Conservation (phyloP, 1,284 basidiomycete genomes). For the Ganoderma sinense region DNA sequence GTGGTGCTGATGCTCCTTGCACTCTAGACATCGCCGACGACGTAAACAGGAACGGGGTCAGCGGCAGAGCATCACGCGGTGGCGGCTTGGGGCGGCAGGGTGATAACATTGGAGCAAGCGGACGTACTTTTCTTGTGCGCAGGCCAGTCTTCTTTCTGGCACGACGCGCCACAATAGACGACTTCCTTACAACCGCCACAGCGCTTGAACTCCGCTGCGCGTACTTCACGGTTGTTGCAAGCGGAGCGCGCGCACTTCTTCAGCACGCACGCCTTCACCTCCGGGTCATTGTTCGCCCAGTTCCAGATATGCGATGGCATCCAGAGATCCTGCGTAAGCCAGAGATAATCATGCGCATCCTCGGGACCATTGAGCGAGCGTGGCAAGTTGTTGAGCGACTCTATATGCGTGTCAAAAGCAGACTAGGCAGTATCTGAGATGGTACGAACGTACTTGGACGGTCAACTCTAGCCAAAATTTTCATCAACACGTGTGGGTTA, state of each 20-base stretch:
- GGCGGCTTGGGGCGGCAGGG: conserved; percentile 23
- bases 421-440: neutral
- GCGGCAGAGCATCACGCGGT: conserved; percentile 11
- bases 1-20: conserved; percentile 27
- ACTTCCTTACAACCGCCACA: conserved; percentile 41
- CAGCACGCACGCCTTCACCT: conserved; percentile 37
- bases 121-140: conserved; percentile 42
- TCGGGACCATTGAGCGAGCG: conserved; percentile 46
- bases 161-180: conserved; percentile 46
- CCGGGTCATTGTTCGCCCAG: conserved; percentile 47
- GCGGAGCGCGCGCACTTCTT: conserved; percentile 27
- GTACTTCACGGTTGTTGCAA: conserved; percentile 31
- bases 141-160: conserved; percentile 50
- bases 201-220: conserved; percentile 36
- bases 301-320: conserved; percentile 49
- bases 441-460: conserved; percentile 43
- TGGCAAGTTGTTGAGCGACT: conserved; percentile 40
- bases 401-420: conserved; percentile 30
- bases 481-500: conserved; percentile 47
- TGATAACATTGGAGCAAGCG: conserved; percentile 32
- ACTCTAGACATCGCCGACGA: conserved; percentile 19
- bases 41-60: conserved; percentile 10
- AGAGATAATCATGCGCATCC: conserved; percentile 53
- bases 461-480: conserved; percentile 45
- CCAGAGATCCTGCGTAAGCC: conserved; percentile 53